These are phyloP conservation scores for Trichoderma koningii DNA, from an alignment of 2,329 filamentous ascomycete genomes.

Conservation along the genomic window DNA sequence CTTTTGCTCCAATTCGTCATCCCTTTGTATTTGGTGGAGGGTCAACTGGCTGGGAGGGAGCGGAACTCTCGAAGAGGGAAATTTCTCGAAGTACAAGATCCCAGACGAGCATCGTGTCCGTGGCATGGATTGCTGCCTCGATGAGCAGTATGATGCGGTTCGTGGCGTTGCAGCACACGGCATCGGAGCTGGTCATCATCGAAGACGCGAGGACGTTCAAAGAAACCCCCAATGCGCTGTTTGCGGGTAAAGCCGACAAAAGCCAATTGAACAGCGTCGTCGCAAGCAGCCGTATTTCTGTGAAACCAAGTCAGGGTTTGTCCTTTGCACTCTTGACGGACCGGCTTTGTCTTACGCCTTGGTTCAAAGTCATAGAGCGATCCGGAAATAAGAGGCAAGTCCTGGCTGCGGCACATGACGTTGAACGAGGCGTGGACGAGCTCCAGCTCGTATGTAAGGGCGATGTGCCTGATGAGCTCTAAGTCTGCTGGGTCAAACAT, in stretches of 20 bases:
- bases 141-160: constrained; percentile 6
- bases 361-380: neutral
- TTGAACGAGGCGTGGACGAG: neutral
- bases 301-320: neutral
- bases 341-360: neutral
- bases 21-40: neutral
- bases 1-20: neutral
- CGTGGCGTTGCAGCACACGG: neutral
- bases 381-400: neutral
- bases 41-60: neutral
- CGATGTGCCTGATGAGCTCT: neutral
- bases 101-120: neutral
- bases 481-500: neutral
- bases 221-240: neutral
- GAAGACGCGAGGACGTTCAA: neutral
- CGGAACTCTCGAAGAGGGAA: no score
- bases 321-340: neutral
- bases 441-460: neutral
- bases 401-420: neutral
- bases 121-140: constrained; percentile 3
- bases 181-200: neutral
- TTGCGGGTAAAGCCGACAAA: neutral
- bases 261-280: neutral
- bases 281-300: neutral
- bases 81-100: neutral